A percentile compares a stretch with the other conserved stretches of the same genome.
Conservation (phyloP, 371 early-diverging fungal genomes). For the Mucor plumbeus region DNA sequence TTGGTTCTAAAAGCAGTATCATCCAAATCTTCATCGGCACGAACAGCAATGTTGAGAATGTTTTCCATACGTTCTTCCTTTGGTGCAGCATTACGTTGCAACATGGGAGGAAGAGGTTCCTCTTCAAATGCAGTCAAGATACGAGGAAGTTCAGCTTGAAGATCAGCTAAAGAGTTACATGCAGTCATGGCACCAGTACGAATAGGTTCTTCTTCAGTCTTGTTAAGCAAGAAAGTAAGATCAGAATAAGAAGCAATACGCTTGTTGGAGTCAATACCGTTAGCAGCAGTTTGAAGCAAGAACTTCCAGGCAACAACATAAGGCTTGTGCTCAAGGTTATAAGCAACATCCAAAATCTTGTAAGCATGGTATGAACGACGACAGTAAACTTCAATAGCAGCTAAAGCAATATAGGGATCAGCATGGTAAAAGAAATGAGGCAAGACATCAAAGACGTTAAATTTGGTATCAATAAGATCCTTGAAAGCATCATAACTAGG, state of each 20-base stretch:
- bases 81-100: conserved; percentile 25
- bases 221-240: conserved; percentile 69
- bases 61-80: conserved; percentile 62
- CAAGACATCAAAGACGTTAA: conserved; percentile 95
- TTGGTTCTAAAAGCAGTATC: conserved; percentile 69
- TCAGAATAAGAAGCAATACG: conserved; percentile 79
- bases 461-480: conserved; percentile 90
- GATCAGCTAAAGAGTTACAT: conserved; percentile 57
- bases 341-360: conserved; percentile 83
- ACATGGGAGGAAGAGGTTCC: conserved; percentile 47
- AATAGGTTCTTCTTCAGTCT: conserved; percentile 66
- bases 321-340: conserved; percentile 72
- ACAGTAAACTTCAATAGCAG: conserved; percentile 95
- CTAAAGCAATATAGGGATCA: conserved; percentile 79
- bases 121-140: conserved; percentile 62
- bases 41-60: conserved; percentile 82
- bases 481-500: conserved; percentile 85
- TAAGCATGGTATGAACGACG: conserved; percentile 97
- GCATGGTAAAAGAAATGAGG: conserved; percentile 92
- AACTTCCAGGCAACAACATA: conserved; percentile 85
- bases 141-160: conserved; percentile 56
- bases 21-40: conserved; percentile 63
- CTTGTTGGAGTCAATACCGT: conserved; percentile 59
- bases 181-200: conserved; percentile 78
- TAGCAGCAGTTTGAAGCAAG: conserved; percentile 65